Conservation (phyloP, 768 basidiomycete species). For the Mrakia blollopis region DNA sequence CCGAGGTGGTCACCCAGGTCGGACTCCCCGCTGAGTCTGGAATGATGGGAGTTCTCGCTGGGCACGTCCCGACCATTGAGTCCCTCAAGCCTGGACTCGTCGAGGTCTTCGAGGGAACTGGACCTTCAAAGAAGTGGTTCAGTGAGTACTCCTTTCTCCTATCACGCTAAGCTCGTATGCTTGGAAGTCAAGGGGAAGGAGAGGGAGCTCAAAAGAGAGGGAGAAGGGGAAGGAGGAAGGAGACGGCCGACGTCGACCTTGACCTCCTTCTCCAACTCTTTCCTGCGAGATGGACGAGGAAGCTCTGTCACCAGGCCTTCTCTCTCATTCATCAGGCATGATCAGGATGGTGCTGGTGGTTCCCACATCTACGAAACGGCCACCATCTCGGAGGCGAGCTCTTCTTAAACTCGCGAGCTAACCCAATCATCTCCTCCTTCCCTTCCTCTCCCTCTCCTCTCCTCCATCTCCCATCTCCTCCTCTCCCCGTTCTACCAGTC, state of each 20-base stretch:
- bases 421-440: conserved; percentile 19
- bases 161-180: background rate
- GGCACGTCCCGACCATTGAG: conserved; percentile 97
- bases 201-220: background rate
- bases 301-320: too few species aligned
- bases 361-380: too few species aligned
- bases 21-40: conserved; percentile 90
- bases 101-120: conserved; percentile 78
- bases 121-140: conserved; percentile 88
- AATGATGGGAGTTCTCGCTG: conserved; percentile 98
- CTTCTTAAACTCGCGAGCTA: background rate
- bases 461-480: conserved; percentile 11
- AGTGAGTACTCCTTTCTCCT: conserved; percentile 55
- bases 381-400: background rate
- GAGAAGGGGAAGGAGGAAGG: background rate
- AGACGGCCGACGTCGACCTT: background rate
- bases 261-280: background rate
- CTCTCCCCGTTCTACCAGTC: conserved; percentile 50
- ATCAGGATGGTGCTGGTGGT: too few species aligned
- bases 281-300: too few species aligned
- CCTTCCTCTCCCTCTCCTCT: background rate
- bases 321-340: too few species aligned
- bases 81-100: conserved; percentile 88
- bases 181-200: background rate
- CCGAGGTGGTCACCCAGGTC: conserved; percentile 88